Percentiles rank a stretch among this genome's conserved stretches.
Conservation (phyloP, 2,329 filamentous ascomycete genomes). For the Aciculosporium take region DNA sequence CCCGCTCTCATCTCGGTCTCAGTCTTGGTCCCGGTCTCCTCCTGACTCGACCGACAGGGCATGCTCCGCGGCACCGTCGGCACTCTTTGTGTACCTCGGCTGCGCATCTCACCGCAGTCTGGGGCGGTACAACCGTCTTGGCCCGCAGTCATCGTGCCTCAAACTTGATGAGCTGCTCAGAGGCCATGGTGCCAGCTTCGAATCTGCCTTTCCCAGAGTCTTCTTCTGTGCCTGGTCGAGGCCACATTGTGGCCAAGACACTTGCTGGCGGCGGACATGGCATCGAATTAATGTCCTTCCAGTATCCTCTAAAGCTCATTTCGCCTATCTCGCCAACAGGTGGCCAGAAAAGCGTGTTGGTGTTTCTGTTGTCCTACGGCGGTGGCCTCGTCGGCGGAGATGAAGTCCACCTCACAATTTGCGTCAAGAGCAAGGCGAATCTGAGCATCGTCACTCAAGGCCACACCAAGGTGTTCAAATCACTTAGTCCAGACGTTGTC, state of each 20-base stretch:
- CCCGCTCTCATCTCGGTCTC: background rate
- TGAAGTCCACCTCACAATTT: conserved; percentile 57
- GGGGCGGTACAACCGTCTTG: no score
- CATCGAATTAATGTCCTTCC: conserved; percentile 64
- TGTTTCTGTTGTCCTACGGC: conserved; percentile 88
- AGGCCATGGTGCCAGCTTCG: conserved; percentile 8
- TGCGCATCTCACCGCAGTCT: background rate
- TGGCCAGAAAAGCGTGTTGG: conserved; percentile 53
- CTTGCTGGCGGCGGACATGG: conserved; percentile 59
- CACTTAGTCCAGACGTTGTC: conserved; percentile 37
- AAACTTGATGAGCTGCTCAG: background rate
- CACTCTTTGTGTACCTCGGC: background rate
- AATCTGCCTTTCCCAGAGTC: conserved; percentile 58
- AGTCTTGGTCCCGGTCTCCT: no score
- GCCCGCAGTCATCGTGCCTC: no score
- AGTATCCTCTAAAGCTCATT: conserved; percentile 91
- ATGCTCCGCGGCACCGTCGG: background rate
- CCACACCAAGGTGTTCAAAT: conserved; percentile 93
- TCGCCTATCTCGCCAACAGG: conserved; percentile 52
- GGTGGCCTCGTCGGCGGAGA: conserved; percentile 87
- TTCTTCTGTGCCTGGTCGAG: conserved; percentile 61
- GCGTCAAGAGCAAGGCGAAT: conserved; percentile 48
- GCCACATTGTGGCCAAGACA: conserved; percentile 58
- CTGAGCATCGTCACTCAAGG: conserved; percentile 59
- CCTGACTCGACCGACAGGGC: background rate